Evolutionary conservation across 306 rosid species (phyloP).

Genomic region (Inga laurina): DNA sequence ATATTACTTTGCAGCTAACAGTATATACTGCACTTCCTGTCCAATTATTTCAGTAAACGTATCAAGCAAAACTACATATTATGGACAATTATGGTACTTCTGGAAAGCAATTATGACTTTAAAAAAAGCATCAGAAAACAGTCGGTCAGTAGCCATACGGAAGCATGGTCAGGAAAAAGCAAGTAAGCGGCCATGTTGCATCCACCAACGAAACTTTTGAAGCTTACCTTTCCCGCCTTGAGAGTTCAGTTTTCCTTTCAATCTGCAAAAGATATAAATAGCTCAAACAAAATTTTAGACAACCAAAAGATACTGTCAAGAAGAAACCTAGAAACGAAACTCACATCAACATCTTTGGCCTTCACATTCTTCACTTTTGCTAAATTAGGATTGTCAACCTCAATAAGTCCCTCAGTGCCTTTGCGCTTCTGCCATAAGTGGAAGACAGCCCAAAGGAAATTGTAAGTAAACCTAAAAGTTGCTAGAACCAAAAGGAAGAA

Average conservation of each 20-base stretch:
- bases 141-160: not conserved
- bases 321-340: slow-evolving; percentile 17
- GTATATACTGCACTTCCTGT: not conserved
- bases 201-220: not conserved
- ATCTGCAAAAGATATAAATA: slow-evolving; percentile 36
- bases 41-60: not conserved
- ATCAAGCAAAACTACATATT: not conserved
- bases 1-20: not conserved
- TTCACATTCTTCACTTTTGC: slow-evolving; percentile 54
- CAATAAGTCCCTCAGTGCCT: slow-evolving; percentile 63
- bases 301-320: not conserved
- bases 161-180: not conserved
- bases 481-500: slow-evolving; percentile 3
- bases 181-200: not conserved
- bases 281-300: not conserved
- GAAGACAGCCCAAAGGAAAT: not conserved
- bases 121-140: not conserved
- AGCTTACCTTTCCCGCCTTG: slow-evolving; percentile 75
- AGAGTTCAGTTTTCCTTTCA: slow-evolving; percentile 61
- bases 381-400: slow-evolving; percentile 74
- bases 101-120: not conserved
- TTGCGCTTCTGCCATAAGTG: slow-evolving; percentile 54
- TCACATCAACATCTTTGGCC: slow-evolving; percentile 61
- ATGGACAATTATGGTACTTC: not conserved
- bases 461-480: not conserved